Conservation (phyloP, 2,329 filamentous ascomycete genomes). For the Biscogniauxia marginata region DNA sequence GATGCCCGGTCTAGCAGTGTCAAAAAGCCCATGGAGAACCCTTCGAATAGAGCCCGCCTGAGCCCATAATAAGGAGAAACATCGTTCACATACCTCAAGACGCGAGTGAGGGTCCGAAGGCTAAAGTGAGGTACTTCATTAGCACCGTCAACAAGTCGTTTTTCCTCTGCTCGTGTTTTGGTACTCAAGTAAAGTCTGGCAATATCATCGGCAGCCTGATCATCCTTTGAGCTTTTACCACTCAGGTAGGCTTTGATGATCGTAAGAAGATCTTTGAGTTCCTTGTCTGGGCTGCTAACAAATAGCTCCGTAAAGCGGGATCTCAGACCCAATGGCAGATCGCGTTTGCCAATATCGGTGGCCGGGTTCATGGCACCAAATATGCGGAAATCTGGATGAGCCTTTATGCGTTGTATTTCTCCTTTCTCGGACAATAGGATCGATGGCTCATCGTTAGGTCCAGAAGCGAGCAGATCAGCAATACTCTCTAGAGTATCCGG, state of each 20-base stretch:
- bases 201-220: slow-evolving; percentile 75
- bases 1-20: slow-evolving; percentile 84
- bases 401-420: slow-evolving; percentile 83
- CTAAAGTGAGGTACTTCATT: slow-evolving; percentile 97
- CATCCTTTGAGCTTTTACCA: slow-evolving; percentile 66
- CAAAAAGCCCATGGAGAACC: slow-evolving; percentile 96
- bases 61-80: slow-evolving; percentile 83
- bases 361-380: slow-evolving; percentile 99
- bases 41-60: slow-evolving; percentile 84
- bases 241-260: slow-evolving; percentile 89
- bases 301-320: slow-evolving; percentile 96
- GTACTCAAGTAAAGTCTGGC: slow-evolving; percentile 86
- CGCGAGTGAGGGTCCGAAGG: slow-evolving; percentile 86
- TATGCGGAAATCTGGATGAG: slow-evolving; percentile 89
- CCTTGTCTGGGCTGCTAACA: slow-evolving; percentile 83
- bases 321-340: slow-evolving; percentile 82
- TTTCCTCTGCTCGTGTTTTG: slow-evolving; percentile 76
- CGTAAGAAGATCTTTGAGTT: slow-evolving; percentile 79
- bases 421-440: slow-evolving; percentile 91
- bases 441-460: slow-evolving; percentile 70
- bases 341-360: slow-evolving; percentile 94
- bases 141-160: slow-evolving; percentile 87
- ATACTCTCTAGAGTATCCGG: slow-evolving; percentile 94
- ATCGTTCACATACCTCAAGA: slow-evolving; percentile 82
- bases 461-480: slow-evolving; percentile 77